Conservation (phyloP, 768 basidiomycete genomes). For the Kwoniella dejecticola region DNA sequence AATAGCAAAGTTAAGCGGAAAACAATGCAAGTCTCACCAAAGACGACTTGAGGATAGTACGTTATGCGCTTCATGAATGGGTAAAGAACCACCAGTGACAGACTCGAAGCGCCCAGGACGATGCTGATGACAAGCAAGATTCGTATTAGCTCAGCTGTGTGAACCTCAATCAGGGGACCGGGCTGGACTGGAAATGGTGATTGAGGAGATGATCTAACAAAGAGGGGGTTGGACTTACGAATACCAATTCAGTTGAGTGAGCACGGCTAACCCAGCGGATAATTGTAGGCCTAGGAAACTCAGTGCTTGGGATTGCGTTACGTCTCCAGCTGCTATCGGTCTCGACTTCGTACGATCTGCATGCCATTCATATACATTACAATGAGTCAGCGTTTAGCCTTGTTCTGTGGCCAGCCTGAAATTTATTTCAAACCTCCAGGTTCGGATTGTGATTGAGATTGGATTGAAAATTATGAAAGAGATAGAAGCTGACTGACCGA, state of each 20-base stretch:
- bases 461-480: background rate
- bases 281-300: conserved; percentile 81
- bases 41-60: conserved; percentile 93
- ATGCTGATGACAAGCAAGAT: conserved; percentile 76
- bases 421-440: background rate
- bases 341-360: conserved; percentile 81
- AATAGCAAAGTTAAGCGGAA: too few species aligned
- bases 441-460: background rate
- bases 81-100: conserved; percentile 83
- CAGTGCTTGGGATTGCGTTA: conserved; percentile 73
- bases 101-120: conserved; percentile 83
- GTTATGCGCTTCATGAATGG: conserved; percentile 97
- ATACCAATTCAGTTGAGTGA: conserved; percentile 92
- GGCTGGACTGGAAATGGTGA: background rate
- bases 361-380: too few species aligned
- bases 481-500: conserved; percentile 64
- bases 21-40: conserved; percentile 75
- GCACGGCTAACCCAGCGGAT: conserved; percentile 74
- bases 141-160: background rate
- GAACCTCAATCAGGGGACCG: background rate
- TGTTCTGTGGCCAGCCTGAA: background rate
- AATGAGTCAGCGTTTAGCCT: too few species aligned
- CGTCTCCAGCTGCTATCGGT: conserved; percentile 81
- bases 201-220: background rate
- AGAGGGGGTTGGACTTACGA: conserved; percentile 62